These are phyloP conservation scores for Suillus occidentalis DNA, from an alignment of 768 basidiomycete genomes.

Conservation along the genomic window DNA sequence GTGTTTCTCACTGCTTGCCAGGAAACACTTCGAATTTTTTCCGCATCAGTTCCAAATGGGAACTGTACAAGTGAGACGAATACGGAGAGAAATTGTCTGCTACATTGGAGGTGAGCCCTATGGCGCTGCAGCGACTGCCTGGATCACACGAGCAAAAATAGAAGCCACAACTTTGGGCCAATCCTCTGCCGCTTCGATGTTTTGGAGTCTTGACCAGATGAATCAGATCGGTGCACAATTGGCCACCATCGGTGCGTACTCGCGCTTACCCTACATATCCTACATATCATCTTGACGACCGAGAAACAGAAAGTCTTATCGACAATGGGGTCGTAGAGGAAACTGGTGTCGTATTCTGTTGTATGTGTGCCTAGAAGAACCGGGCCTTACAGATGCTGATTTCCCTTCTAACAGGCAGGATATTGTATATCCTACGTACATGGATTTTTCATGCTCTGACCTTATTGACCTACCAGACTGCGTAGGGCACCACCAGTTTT, in stretches of 20 bases:
- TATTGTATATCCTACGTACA: no score
- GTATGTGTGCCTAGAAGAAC: background rate
- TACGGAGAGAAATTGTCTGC: background rate
- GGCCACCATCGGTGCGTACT: background rate
- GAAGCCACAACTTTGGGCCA: background rate
- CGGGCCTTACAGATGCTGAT: background rate
- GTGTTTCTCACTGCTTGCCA: no score
- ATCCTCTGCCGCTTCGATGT: background rate
- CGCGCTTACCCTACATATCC: background rate
- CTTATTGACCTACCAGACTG: no score
- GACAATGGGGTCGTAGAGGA: background rate
- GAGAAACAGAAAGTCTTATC: background rate
- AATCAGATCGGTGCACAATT: background rate
- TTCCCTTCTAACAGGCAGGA: no score
- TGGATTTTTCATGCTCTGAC: no score
- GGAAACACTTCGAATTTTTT: background rate
- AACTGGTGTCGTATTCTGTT: background rate
- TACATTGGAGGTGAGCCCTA: background rate
- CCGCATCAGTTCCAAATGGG: no score
- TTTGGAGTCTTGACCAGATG: background rate
- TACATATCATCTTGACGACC: background rate
- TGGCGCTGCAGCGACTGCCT: no score
- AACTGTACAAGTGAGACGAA: no score
- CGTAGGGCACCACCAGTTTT: no score
- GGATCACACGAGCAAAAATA: no score